Evolutionary conservation across 2,329 filamentous ascomycete genomes (phyloP).

Genomic region (Raffaelea ambrosiae): DNA sequence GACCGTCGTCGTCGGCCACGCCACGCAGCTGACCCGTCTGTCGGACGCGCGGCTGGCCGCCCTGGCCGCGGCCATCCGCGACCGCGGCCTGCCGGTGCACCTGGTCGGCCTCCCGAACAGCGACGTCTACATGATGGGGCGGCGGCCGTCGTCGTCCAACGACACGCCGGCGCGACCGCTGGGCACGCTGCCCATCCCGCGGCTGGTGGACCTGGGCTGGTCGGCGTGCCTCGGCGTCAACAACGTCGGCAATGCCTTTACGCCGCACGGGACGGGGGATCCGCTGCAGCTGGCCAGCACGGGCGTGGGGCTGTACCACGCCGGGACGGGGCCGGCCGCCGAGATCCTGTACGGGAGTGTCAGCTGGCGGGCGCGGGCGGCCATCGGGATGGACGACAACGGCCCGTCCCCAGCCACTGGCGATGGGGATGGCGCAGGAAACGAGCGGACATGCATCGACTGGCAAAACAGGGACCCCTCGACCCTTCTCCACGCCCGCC

Average conservation of each 20-base stretch:
- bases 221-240: slow-evolving; percentile 58
- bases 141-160: slow-evolving; percentile 20
- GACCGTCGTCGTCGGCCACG: slow-evolving; percentile 58
- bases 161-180: not conserved
- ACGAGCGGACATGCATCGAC: not conserved
- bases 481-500: not conserved
- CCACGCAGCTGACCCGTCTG: slow-evolving; percentile 56
- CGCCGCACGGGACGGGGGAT: slow-evolving; percentile 59
- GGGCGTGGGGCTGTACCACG: slow-evolving; percentile 59
- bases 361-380: slow-evolving; percentile 24
- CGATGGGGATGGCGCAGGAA: too few species aligned
- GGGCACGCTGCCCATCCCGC: slow-evolving; percentile 53
- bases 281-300: slow-evolving; percentile 54
- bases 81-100: slow-evolving; percentile 44
- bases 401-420: too few species aligned
- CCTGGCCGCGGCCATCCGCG: slow-evolving; percentile 38
- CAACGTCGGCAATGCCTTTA: slow-evolving; percentile 69
- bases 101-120: slow-evolving; percentile 65
- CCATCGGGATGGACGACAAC: slow-evolving; percentile 22
- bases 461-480: not conserved
- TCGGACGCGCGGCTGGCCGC: slow-evolving; percentile 35
- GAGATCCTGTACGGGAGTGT: slow-evolving; percentile 41
- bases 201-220: slow-evolving; percentile 50
- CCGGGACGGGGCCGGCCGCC: slow-evolving; percentile 51
- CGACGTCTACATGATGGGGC: slow-evolving; percentile 64